Evolutionary conservation across 805 yeast species (phyloP), one percentile per base, ranked within the genome.

Genomic region (Tetrapisispora nanseiensis): DNA sequence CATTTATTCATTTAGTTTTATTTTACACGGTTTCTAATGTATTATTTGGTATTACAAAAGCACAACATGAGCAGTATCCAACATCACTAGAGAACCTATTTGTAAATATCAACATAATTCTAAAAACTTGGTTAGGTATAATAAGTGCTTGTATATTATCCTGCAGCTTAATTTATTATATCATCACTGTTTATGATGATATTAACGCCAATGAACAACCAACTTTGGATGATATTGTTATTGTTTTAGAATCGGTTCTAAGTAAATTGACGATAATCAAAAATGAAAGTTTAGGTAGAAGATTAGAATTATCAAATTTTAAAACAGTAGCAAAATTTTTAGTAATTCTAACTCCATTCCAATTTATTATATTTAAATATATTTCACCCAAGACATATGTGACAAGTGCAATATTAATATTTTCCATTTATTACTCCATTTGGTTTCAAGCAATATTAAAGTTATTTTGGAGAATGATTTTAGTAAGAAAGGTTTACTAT

Each of bases 211-310:
- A 46, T 6, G 65, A 61, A 32, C 53, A 62, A 4, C 65, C 65
- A 23, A 61, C 63, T 9, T 29, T 57, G 34, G 65, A 61, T 27
- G 64, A 61, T 33, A 54, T 61, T 21, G 50, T 53, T 9, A 45
- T 51, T 11, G 35, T 51, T 13, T 32, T 57, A 24, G 57, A 55
- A 27, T 52, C 53, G 13, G 55, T 61, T 10, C 30, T 41, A 13
- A 50, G 50, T 33, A 61, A 61, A 44, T 39, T 61, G 11, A 48
- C 47, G 5, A 47, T 49, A 12, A 35, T 60, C 22, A 47, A 51
- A 19, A 22, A 41, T 4, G 59, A 60, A 33, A 42, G 33, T 13
- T 27, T 47, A 12, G 39, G 24, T 2, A 24, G 12, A 8, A 21
- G 39, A 16, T 20, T 33, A n/a, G 16, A 12, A 21, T 5, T 32